phyloP scores from a whole-genome alignment of 2,329 filamentous ascomycete genomes.

The Aureobasidium sp. region DNA sequence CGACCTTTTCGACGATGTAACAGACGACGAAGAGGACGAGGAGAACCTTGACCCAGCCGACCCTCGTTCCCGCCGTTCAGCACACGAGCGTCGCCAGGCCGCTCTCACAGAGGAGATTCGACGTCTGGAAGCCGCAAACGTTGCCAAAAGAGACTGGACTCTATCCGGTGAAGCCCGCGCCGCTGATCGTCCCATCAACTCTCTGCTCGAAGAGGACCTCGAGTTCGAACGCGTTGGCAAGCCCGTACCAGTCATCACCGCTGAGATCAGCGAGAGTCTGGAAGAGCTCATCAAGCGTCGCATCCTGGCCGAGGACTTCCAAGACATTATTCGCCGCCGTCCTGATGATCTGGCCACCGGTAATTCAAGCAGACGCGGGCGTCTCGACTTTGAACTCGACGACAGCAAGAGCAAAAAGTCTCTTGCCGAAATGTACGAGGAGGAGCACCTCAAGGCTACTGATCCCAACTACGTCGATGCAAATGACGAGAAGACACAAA shows the following conservation, averaged over 20 bases:
- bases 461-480: conserved; percentile 73
- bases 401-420: conserved; percentile 81
- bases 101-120: conserved; percentile 86
- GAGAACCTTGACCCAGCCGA: conserved; percentile 57
- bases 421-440: conserved; percentile 87
- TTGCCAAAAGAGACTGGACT: conserved; percentile 86
- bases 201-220: conserved; percentile 84
- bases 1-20: conserved; percentile 81
- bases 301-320: conserved; percentile 82
- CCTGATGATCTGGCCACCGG: conserved; percentile 63
- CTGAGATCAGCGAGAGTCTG: conserved; percentile 81
- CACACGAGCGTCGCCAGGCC: conserved; percentile 78
- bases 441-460: conserved; percentile 70
- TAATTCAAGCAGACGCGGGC: conserved; percentile 55
- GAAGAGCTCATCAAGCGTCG: conserved; percentile 91
- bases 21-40: conserved; percentile 52
- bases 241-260: conserved; percentile 86
- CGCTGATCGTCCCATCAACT: conserved; percentile 76
- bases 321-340: conserved; percentile 76
- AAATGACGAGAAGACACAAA: conserved; percentile 67
- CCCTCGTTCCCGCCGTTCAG: conserved; percentile 64
- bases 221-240: conserved; percentile 95
- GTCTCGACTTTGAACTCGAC: conserved; percentile 60
- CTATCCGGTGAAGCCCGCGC: conserved; percentile 81
- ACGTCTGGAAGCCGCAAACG: conserved; percentile 76